Evolutionary conservation across 805 yeast species (phyloP), one percentile per base, ranked within the genome.

Genomic region (Cephaloascus fragrans): DNA sequence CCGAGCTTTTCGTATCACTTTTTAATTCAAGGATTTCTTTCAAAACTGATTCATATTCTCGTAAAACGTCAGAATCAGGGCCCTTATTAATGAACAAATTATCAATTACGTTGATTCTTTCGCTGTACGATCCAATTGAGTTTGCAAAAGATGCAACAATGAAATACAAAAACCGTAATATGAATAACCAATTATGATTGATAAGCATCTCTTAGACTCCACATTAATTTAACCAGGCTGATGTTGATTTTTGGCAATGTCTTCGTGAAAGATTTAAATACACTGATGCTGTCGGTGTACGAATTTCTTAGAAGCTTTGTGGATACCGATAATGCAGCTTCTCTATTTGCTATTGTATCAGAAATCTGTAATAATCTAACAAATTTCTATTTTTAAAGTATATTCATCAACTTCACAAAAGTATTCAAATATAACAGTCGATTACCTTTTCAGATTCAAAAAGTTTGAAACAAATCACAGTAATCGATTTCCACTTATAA

Each of bases 21-120:
- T 34, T 39, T 10, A 19, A 32, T n/a, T 19, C 18, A 39, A 46
- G 53, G 9, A 53, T 37, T 5, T 45, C 49, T 14, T 40, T 43
- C n/a, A 42, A 38, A 6, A 55, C 39, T 14, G 39, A 35, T 15
- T 56, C 52, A 39, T 57, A 61, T 28, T 51, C 52, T 6, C 41
- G 44, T 5, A 61, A 45, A 2, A 57, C 62, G 23, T 47, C 41
- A 2, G 45, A 36, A 4, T 57, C 55, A 2, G 68, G 64, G 1
- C 68, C 68, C 34, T 60, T 54, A 8, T 39, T 37, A 1, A 53
- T 40, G 26, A 60, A 50, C 17, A 53, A 40, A 6, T 31, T 16
- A 31, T 31, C 33, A 9, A 16, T 16, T 6, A 31, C 8, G 15
- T 16, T 14, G 8, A 31, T 31, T 16, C 18, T 31, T 8, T 14